Conservation (phyloP, 192 early-diverging fungal genomes). For the Backusella luteola region DNA sequence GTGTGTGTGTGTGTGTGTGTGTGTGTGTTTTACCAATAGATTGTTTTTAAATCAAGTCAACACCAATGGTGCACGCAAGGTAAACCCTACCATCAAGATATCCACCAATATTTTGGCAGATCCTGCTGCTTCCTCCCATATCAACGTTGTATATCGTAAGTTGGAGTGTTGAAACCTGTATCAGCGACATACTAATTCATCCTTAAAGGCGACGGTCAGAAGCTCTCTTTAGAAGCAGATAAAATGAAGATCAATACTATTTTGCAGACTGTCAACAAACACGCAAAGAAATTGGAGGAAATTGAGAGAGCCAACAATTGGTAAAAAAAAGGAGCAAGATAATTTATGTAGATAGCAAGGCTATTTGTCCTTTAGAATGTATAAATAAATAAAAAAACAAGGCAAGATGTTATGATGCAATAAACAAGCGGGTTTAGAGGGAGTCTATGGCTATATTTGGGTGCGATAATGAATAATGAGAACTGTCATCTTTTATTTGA, state of each 20-base stretch:
- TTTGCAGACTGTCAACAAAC: slow-evolving; percentile 48
- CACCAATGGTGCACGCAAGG: slow-evolving; percentile 43
- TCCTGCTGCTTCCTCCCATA: slow-evolving; percentile 34
- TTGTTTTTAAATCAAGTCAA: slow-evolving; percentile 50
- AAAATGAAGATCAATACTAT: slow-evolving; percentile 48
- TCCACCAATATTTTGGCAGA: slow-evolving; percentile 46
- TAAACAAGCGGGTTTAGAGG: background rate
- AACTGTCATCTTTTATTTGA: no score
- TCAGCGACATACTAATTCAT: background rate
- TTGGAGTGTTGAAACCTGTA: background rate
- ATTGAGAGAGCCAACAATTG: slow-evolving; percentile 46
- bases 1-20: no score
- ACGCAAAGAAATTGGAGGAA: slow-evolving; percentile 55
- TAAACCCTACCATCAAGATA: slow-evolving; percentile 49
- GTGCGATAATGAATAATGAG: no score
- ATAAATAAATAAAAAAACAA: background rate
- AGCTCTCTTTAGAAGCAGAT: slow-evolving; percentile 39
- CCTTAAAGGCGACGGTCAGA: slow-evolving; percentile 46
- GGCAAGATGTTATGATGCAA: background rate
- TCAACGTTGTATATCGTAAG: slow-evolving; percentile 49
- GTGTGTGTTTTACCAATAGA: slow-evolving; percentile 30
- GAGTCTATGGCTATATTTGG: no score
- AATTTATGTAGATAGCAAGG: background rate
- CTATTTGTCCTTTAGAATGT: background rate
- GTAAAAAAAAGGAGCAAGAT: slow-evolving; percentile 6